These are phyloP conservation scores for Helianthus annuus DNA, from an alignment of 129 eudicot species.

Conservation along the genomic window DNA sequence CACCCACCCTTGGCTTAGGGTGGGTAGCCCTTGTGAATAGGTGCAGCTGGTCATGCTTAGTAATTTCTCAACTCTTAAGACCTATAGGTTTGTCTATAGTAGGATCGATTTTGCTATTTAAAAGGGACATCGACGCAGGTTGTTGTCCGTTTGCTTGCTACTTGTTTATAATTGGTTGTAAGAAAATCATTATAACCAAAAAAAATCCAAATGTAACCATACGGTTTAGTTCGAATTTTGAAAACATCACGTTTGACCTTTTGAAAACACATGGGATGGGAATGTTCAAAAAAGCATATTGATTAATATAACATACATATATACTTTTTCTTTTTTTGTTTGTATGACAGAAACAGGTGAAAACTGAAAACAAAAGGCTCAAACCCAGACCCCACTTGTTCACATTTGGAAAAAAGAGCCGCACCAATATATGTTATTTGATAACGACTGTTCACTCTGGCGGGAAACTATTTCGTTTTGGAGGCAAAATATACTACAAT, in stretches of 20 bases:
- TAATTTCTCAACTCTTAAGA: too few species aligned
- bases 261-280: slow-evolving; percentile 6
- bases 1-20: too few species aligned
- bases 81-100: too few species aligned
- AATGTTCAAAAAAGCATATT: slow-evolving; percentile 14
- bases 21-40: too few species aligned
- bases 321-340: not conserved
- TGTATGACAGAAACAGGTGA: slow-evolving; percentile 32
- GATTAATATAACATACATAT: not conserved
- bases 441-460: slow-evolving; percentile 36
- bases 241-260: slow-evolving; percentile 31
- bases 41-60: too few species aligned
- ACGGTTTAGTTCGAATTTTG: slow-evolving; percentile 19
- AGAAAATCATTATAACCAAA: too few species aligned
- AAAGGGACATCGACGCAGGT: too few species aligned
- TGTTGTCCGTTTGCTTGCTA: too few species aligned
- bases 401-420: slow-evolving; percentile 40
- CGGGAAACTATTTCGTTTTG: slow-evolving; percentile 51
- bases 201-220: not conserved
- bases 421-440: slow-evolving; percentile 15
- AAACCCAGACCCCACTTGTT: slow-evolving; percentile 37
- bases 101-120: too few species aligned
- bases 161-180: too few species aligned
- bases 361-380: slow-evolving; percentile 30
- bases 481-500: slow-evolving; percentile 14